Evolutionary conservation across 306 rosid species (phyloP), one percentile per base, ranked within the genome.

Genomic region (Betula pendula): DNA sequence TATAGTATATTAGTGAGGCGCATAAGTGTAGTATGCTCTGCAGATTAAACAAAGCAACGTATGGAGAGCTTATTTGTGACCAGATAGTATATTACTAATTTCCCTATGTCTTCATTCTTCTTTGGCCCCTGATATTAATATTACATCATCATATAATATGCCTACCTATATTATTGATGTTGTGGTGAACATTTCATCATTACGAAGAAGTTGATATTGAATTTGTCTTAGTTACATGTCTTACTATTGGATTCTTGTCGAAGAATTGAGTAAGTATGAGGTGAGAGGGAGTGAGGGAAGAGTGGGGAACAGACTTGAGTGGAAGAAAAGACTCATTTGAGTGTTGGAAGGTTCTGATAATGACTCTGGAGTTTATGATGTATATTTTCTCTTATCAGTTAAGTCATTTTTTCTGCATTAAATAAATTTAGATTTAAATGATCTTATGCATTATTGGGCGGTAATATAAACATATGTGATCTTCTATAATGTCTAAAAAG

Each of bases 241-340:
- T 52, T 52, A 5, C 9, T 17, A 7, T 52, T 52, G n/a, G 17
- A 16, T 19, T n/a, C 17, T 52, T 51, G 8, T 52, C 6, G 22
- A 52, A 6, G 22, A 19, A 19, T 16, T 52, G 2, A 22, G 20
- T n/a, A 19, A 19, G 22, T n/a, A n/a, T n/a, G n/a, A n/a, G 9
- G 58, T 2, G 58, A 22, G 6, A 22, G 20, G 58, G 58, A 22
- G n/a, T n/a, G 20, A 22, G 8, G 22, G 62, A 22, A 20, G 19
- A n/a, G n/a, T n/a, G 62, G 56, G 56, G 56, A 51, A n/a, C 29
- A n/a, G 62, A 55, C 27, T n/a, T 55, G 62, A 55, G 29, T 55
- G n/a, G 33, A 20, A 22, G 25, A 22, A 22, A 10, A 6, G 7
- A 55, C 6, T 22, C 6, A 20, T n/a, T n/a, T 24, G 27, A 55